Evolutionary conservation across 208 protist species (phyloP), one percentile per base, ranked within the genome.

Genomic region (Trypanosoma conorhini): DNA sequence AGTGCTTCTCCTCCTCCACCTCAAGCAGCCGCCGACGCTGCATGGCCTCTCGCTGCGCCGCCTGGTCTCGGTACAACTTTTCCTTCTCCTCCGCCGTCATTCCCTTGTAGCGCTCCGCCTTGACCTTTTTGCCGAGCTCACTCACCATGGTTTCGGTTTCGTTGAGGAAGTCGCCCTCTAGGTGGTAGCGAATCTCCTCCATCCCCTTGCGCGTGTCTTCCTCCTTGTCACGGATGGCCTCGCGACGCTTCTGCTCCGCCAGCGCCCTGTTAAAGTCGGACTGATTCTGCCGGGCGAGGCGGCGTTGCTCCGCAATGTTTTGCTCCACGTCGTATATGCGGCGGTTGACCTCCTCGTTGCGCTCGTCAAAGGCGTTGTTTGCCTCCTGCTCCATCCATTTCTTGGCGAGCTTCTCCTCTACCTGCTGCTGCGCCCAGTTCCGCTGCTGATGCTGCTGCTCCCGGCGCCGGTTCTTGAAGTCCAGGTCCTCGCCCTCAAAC

Each of bases 401-500:
- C 79, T 94, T 93, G 44, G 89, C 82, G 22, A 93, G 74, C 77
- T 98, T 96, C 74, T 97, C 93, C 19, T 96, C 89, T 50, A 88
- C 66, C 69, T 97, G 91, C 81, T 95, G 85, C 76, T 85, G 59
- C 9, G 87, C 84, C 92, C 94, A 97, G 17, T 83, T 62, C 21
- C 81, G 83, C 74, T 95, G 87, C 81, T 98, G 93, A 7, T 66
- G 74, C 74, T 96, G 87, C 79, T 98, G 95, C 0, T 82, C 82
- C 5, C 65, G 42, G 31, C 83, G 79, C 51, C 95, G 88, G 35
- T 87, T 78, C 1, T 60, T 60, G 56, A 71, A 86, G 76, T 95
- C 92, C 22, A 98, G 76, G 62, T 98, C 93, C 76, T 98, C 95
- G 30, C 95, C 95, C 55, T 96, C 86, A 67, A 98, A 96, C 69